Evolutionary conservation across 306 rosid species (phyloP), one percentile per base, ranked within the genome.

Genomic region (Lathyrus sativus): DNA sequence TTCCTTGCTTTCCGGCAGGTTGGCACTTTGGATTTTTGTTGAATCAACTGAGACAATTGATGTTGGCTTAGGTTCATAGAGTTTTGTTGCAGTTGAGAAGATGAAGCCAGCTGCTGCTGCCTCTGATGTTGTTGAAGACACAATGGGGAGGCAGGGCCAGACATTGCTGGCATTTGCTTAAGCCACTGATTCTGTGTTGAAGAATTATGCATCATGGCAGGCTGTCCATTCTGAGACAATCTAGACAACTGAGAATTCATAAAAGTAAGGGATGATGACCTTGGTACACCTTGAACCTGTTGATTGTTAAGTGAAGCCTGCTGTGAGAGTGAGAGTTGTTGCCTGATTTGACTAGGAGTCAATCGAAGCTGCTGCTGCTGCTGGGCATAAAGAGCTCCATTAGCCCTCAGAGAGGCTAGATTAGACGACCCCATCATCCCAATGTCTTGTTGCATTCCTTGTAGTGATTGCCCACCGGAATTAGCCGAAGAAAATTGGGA

Each of bases 371-470:
- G 57, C 29, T 51, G 57, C 42, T 38, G 49, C 61, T 55, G 96
- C 78, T 93, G 98, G 58, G 89, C 82, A 85, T 74, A 86, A 54
- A 88, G 70, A n/a, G n/a, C n/a, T n/a, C n/a, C n/a, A n/a, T n/a
- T n/a, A n/a, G n/a, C n/a, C n/a, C n/a, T n/a, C n/a, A 75, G 81
- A 0, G 93, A 67, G 77, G 18, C 74, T 79, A 86, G 73, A 86
- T 86, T 91, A 15, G 84, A 67, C 0, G 82, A 58, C 17, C 90
- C 91, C 83, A 93, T 84, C 89, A 90, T 83, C 70, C 96, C 97
- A 83, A 88, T 85, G 18, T 90, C 82, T 76, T 93, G 98, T 76
- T 90, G 97, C 81, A 87, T 84, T 76, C 90, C 95, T 85, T 90
- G 99, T 66, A 88, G 78, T 78, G n/a, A n/a, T n/a, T n/a, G n/a